Evolutionary conservation across 1,284 basidiomycete genomes (phyloP), one percentile per base, ranked within the genome.

Genomic region (Mycosarcoma mackinlayi): DNA sequence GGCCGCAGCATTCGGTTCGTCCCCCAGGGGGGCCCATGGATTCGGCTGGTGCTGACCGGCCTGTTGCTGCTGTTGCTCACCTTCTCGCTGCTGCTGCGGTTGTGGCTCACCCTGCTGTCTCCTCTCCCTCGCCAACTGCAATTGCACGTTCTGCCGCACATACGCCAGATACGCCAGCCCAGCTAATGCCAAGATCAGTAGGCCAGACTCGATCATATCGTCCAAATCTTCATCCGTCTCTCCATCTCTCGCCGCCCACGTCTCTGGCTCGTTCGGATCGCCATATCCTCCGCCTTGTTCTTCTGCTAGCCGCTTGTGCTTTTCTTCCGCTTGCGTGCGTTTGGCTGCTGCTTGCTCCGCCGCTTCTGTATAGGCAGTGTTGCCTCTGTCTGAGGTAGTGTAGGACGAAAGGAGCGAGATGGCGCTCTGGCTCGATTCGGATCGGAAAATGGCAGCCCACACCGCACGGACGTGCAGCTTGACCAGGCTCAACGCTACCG

Each of bases 401-500:
- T 75, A 72, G 11, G 63, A 68, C 4, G 62, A 73, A 2, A 77
- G 66, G 6, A 77, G 61, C 38, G 66, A 68, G 33, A 79, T 57
- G 8, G 76, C 76, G n/a, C 64, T 64, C 18, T 62, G 73, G 40
- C 69, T 68, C 45, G 74, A 69, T 13, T 73, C 70, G 14, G 58
- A 67, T 1, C 66, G 40, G 48, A 70, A 65, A 11, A 77, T 23
- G 7, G 78, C 73, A 8, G 75, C 89, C 90, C 92, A 94, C 18
- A 92, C 78, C 60, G 92, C 93, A n/a, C 90, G 88, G 3, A 89
- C 78, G 81, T 98, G 92, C 13, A 99, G 85, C 81, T 92, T 92
- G 54, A 88, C 84, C 44, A 98, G 85, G 5, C 92, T 93, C 19
- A 98, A 84, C 25, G 89, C 83, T 25, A 95, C 91, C 0, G 94